Evolutionary conservation across 23 red algal species (phyloP), one percentile per base, ranked within the genome.

Genomic region (Pyropia haitanensis): DNA sequence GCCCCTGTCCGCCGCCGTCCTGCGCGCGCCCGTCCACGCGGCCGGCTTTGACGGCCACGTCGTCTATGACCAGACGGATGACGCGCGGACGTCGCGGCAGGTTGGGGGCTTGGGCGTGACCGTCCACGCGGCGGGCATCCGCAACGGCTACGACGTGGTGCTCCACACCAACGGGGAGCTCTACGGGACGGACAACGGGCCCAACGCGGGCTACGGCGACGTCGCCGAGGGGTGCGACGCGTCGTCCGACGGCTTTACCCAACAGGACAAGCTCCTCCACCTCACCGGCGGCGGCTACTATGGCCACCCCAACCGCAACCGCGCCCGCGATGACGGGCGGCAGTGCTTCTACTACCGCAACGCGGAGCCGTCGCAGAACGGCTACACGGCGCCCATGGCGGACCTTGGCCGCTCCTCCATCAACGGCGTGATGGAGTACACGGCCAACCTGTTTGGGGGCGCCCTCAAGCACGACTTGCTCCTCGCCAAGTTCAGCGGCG

Each of bases 381-480:
- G 61, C 56, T 83, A 83, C 58, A 49, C 79, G 0, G 61, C 53
- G 24, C 79, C 79, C 1, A 29, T 83, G 58, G 56, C 58, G 8
- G 59, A 70, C 22, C 19, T 86, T 18, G 51, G 68, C 24, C 65
- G 60, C 24, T 86, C 81, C 13, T 76, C 81, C 18, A 6, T 33
- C 31, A 86, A 75, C 51, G 81, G 81, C 3, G 75, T 86, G 18
- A 56, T 86, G 14, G 81, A 86, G 69, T 86, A 86, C 53, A 77
- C 61, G 14, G 81, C 81, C 2, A 86, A 86, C 51, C 24, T 53
- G 23, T 86, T 86, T 51, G 62, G 62, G 16, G 55, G 56, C 17
- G 56, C 32, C 33, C 69, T 86, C 58, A 70, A 65, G 19, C 70
- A 64, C 28, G 44, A 70, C 26, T 32, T 86, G 44, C 58, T 76